These are phyloP conservation scores for Panellus pusillus DNA, from an alignment of 768 basidiomycete genomes.

Conservation along the genomic window DNA sequence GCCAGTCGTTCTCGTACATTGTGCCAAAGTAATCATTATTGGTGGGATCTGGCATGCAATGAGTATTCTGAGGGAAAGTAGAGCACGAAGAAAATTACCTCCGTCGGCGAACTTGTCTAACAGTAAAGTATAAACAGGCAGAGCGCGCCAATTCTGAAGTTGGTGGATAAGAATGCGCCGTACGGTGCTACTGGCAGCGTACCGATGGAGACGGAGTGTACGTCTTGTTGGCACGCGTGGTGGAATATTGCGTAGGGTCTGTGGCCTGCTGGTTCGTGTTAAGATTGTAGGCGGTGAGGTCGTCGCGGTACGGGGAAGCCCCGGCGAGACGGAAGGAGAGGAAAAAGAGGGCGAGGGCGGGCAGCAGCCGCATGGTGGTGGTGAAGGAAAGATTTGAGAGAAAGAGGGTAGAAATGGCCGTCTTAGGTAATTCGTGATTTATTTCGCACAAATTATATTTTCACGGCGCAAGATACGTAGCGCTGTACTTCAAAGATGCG, in stretches of 20 bases:
- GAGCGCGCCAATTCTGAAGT: conserved; percentile 71
- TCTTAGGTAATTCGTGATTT: background rate
- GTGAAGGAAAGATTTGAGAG: conserved; percentile 20
- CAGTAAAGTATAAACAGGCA: conserved; percentile 80
- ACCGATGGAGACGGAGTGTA: conserved; percentile 71
- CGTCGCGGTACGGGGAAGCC: conserved; percentile 67
- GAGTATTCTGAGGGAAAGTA: too few relatives aligned
- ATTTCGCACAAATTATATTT: too few relatives aligned
- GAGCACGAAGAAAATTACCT: too few relatives aligned
- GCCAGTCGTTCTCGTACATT: conserved; percentile 78
- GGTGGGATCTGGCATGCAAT: conserved; percentile 52
- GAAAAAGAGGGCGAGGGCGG: conserved; percentile 41
- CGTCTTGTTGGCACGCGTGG: conserved; percentile 58
- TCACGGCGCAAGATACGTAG: too few relatives aligned
- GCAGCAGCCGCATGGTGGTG: conserved; percentile 46
- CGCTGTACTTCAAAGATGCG: too few relatives aligned
- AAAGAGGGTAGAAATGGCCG: conserved; percentile 15
- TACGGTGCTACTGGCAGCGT: too few relatives aligned
- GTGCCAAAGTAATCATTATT: conserved; percentile 90
- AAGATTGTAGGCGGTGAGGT: conserved; percentile 73
- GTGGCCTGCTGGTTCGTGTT: conserved; percentile 75
- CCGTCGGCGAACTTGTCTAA: conserved; percentile 95
- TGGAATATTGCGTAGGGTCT: conserved; percentile 62
- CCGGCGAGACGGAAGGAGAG: conserved; percentile 37
- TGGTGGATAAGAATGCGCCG: too few relatives aligned